Evolutionary conservation across 2,329 filamentous ascomycete genomes (phyloP), one percentile per base, ranked within the genome.

Genomic region (Fusarium sp.): DNA sequence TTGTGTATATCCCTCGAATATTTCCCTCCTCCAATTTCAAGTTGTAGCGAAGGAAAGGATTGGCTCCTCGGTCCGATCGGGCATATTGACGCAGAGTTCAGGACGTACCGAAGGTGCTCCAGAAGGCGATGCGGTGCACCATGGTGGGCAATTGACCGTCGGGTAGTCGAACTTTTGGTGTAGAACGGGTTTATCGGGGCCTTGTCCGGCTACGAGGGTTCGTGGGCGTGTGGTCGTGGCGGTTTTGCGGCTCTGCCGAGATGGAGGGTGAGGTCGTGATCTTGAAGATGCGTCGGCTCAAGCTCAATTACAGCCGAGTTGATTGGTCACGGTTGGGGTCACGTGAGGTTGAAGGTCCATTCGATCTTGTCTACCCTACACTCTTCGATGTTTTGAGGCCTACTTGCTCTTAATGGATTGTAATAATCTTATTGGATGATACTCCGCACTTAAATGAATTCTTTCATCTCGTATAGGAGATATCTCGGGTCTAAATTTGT

Each of bases 101-200:
- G 46, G 44, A 63, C 58, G 65, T 84, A 97, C 95, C 95, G 88
- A 97, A 97, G 85, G 91, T 91, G 82, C 87, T 86, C 92, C 92
- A 95, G 86, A 95, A 93, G 80, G 93, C 83, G 80, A 93, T 85
- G 78, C 87, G 85, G 82, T 83, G 81, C 69, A 88, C 86, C 86
- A 89, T 89, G 74, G 74, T 84, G 79, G 73, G 71, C 73, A 75
- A 75, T 76, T 74, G 70, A 57, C 68, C 61, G 68, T 73, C 69
- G 56, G 62, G 38, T 56, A 51, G 46, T 71, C 66, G 63, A 58
- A 29, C 55, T 44, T 65, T 11, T 49, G 27, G 50, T 59, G 27
- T 66, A 50, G 54, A 62, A 59, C 62, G 16, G 59, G 40, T 68
- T 74, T 31, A 40, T 58, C 38, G 65, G 29, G 44, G 61, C 64